Conservation (phyloP, 257 asterid genomes). For the Solanum verrucosum region DNA sequence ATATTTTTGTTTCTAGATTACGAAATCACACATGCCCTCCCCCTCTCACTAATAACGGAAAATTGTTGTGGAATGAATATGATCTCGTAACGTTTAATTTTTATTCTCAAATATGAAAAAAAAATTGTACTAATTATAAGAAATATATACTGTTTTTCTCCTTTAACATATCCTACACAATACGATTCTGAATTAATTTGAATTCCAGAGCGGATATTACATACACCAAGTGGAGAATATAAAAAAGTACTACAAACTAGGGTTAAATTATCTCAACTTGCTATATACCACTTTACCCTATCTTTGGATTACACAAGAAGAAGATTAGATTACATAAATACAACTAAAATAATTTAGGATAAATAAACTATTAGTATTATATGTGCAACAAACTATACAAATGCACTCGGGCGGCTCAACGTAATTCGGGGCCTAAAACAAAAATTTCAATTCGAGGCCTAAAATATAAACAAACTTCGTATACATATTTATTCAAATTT, state of each 20-base stretch:
- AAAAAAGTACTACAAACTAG: conserved; percentile 9
- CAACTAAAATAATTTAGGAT: background rate
- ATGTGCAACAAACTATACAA: background rate
- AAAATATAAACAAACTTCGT: no score
- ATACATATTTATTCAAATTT: no score
- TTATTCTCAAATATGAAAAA: rapidly evolving
- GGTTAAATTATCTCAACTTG: conserved; percentile 10
- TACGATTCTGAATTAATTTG: background rate
- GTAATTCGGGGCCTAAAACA: no score
- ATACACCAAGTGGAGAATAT: background rate
- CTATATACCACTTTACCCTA: background rate
- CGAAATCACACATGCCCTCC: conserved; percentile 34
- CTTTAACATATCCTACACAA: background rate
- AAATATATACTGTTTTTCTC: background rate
- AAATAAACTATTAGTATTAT: background rate
- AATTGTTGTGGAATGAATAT: background rate
- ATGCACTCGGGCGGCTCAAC: background rate
- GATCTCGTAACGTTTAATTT: background rate
- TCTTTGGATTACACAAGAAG: background rate
- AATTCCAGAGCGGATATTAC: rapidly evolving
- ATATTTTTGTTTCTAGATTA: conserved; percentile 26
- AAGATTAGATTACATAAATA: background rate
- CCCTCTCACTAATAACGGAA: background rate
- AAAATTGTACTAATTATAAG: background rate
- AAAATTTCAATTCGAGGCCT: no score